phyloP scores from a whole-genome alignment of 2,329 filamentous ascomycete genomes.

The Lachnellula occidentalis region DNA sequence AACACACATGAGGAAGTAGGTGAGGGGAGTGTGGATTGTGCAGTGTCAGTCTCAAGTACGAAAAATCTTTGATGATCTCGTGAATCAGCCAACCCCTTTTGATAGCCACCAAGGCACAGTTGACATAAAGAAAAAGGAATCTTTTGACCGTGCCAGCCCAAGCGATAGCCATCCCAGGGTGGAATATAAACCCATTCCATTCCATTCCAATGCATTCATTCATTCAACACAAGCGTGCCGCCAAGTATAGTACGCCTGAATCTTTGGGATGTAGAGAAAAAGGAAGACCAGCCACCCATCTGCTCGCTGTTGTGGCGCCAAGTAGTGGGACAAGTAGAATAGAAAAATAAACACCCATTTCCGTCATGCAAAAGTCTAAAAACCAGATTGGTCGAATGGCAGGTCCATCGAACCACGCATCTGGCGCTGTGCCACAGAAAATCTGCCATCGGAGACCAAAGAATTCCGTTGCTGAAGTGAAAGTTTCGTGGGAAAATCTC shows the following conservation, averaged over 20 bases:
- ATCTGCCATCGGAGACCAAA: slow-evolving; percentile 18
- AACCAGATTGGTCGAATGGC: slow-evolving; percentile 25
- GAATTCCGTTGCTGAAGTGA: slow-evolving; percentile 22
- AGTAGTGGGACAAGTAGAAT: slow-evolving; percentile 31
- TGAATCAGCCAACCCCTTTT: slow-evolving; percentile 29
- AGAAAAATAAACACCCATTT: slow-evolving; percentile 29
- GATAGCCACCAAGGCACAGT: slow-evolving; percentile 26
- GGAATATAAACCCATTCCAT: slow-evolving; percentile 31
- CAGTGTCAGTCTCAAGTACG: slow-evolving; percentile 21
- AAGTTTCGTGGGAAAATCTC: slow-evolving; percentile 24
- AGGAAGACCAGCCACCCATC: slow-evolving; percentile 31
- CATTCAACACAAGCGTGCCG: slow-evolving; percentile 29
- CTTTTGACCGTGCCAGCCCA: slow-evolving; percentile 30
- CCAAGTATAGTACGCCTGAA: slow-evolving; percentile 32
- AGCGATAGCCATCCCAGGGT: slow-evolving; percentile 25
- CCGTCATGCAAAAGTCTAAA: slow-evolving; percentile 32
- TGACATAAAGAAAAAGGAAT: slow-evolving; percentile 28
- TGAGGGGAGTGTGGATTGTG: slow-evolving; percentile 22
- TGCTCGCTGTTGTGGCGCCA: slow-evolving; percentile 25
- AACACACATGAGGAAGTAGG: not conserved
- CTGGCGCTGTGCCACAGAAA: slow-evolving; percentile 18
- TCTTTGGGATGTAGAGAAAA: slow-evolving; percentile 29
- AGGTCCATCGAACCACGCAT: slow-evolving; percentile 21
- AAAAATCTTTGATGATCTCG: slow-evolving; percentile 31
- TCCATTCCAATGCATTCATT: slow-evolving; percentile 14